Base-by-base conservation (phyloP, 2,329 filamentous ascomycete species). In the Fusarium euwallaceae region DNA sequence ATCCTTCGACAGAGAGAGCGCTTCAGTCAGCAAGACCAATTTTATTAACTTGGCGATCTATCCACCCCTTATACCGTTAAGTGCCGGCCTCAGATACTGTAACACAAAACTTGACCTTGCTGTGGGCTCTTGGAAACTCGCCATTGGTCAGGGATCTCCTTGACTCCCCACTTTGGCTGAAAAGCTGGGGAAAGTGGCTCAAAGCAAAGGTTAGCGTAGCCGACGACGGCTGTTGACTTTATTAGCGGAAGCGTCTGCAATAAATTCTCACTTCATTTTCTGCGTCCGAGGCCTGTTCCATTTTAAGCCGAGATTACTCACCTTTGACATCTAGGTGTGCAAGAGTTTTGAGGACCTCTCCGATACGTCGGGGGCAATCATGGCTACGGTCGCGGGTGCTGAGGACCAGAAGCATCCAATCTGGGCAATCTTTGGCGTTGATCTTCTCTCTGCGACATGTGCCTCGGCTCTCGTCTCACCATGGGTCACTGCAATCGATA, bases 401-500 rank as follows among this genome's bases (percentile, higher is more conserved):
- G 39, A 74, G 8, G 39, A 55, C 41, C 64, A 74, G 53, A 51
- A 61, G 9, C 53, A 53, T 22, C 67, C 70, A 9, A 70, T 67
- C 5, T 74, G 70, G 70, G 55, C 72, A 43, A 66, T 67, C 34
- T 61, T 72, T 32, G 64, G 66, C 9, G 62, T 68, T 4, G 72
- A 74, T 41, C 59, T 74, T 6, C 32, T 66, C 24, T 64, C 72
- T 6, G 70, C 72, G 4, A 60, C 66, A 9, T 59, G 72, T 45
- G 72, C 72, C 16, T 69, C 72, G 32, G 72, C 67, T 10, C 39
- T 72, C 24, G 72, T 72, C 10, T 66, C 70, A 6, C 72, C 72
- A 14, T 74, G 72, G 72, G 72, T 74, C 14, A 72, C 63, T 5
- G 70, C 72, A 27, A 70, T 74, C 27, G 70, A 74, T n/a, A 45